Evolutionary conservation across 345 rosid species (phyloP).

Genomic region (Brassica carinata): DNA sequence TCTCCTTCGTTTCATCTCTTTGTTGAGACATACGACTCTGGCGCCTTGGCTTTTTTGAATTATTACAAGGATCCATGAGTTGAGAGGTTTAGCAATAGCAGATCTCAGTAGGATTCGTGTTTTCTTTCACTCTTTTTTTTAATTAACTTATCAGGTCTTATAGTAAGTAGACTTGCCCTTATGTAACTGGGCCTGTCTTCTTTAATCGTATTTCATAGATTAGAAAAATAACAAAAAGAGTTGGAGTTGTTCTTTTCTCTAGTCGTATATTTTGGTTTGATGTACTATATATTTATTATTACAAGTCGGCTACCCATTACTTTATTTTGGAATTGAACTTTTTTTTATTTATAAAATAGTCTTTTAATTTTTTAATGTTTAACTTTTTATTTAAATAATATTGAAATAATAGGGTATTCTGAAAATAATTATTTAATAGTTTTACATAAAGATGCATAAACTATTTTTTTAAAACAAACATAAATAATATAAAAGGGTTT

Average conservation of each 20-base stretch:
- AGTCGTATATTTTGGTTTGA: neutral
- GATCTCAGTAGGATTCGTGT: conserved; percentile 28
- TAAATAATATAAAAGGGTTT: no score
- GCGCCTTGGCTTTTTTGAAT: neutral
- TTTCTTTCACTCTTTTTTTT: neutral
- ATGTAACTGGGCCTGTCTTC: neutral
- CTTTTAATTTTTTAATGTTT: no score
- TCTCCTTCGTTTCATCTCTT: neutral
- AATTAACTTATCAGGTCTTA: conserved; percentile 8
- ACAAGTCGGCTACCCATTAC: no score
- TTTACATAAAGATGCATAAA: no score
- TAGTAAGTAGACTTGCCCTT: neutral
- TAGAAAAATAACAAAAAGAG: neutral
- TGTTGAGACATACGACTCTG: neutral
- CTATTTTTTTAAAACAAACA: no score
- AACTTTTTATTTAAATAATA: no score
- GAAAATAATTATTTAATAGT: no score
- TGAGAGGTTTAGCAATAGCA: neutral
- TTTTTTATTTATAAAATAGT: no score
- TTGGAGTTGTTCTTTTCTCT: no score
- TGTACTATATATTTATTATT: neutral
- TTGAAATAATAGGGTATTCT: no score
- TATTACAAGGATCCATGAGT: neutral
- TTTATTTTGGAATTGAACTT: no score
- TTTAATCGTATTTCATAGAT: neutral